phyloP scores from a whole-genome alignment of 1,139 yeast genomes.

The Sugiyamaella xylanicola region DNA sequence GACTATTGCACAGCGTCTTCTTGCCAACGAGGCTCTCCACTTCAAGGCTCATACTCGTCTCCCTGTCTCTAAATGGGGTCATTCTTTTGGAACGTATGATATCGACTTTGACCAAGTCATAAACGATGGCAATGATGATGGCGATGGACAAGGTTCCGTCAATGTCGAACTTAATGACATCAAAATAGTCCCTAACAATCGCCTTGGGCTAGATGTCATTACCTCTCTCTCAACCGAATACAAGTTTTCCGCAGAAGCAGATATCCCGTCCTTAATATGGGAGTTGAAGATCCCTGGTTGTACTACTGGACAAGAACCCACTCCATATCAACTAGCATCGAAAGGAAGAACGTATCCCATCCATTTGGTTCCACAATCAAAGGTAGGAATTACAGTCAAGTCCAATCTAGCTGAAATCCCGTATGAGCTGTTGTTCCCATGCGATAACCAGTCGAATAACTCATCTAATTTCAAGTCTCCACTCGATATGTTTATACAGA shows the following conservation, averaged over 20 bases:
- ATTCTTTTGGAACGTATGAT: slow-evolving; percentile 31
- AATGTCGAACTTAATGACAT: slow-evolving; percentile 17
- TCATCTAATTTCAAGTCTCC: slow-evolving; percentile 27
- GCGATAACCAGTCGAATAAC: slow-evolving; percentile 19
- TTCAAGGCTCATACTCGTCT: slow-evolving; percentile 29
- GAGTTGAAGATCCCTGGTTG: slow-evolving; percentile 33
- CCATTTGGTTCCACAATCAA: slow-evolving; percentile 25
- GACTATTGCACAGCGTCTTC: slow-evolving; percentile 28
- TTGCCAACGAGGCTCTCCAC: slow-evolving; percentile 28
- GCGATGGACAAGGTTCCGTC: slow-evolving; percentile 10
- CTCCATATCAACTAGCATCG: slow-evolving; percentile 22
- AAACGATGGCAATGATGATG: slow-evolving; percentile 20
- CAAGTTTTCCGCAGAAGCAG: slow-evolving; percentile 26
- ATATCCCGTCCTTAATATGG: slow-evolving; percentile 33
- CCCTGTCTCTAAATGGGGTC: slow-evolving; percentile 27
- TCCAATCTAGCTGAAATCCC: slow-evolving; percentile 28
- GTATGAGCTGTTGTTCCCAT: slow-evolving; percentile 24
- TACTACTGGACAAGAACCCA: slow-evolving; percentile 13
- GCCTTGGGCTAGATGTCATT: slow-evolving; percentile 24
- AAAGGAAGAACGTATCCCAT: slow-evolving; percentile 29
- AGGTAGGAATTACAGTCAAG: slow-evolving; percentile 25
- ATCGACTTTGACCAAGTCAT: slow-evolving; percentile 28
- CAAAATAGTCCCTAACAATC: slow-evolving; percentile 5
- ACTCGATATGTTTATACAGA: slow-evolving; percentile 30
- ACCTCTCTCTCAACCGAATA: slow-evolving; percentile 25